phyloP scores from a whole-genome alignment of 371 early-diverging fungal genomes.

The Mortierella sp. region DNA sequence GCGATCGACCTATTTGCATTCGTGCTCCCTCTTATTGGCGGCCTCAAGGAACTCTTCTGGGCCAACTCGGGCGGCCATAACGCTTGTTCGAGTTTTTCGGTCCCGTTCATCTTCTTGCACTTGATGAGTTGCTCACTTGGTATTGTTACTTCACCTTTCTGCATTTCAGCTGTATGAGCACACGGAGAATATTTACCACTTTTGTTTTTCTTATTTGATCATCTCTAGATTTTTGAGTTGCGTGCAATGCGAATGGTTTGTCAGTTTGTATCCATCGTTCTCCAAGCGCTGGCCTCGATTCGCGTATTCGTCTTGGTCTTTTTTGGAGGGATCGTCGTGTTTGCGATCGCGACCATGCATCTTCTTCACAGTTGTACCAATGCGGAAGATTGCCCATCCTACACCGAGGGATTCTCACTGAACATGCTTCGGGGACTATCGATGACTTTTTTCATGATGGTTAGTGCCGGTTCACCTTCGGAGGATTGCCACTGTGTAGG shows the following conservation, averaged over 20 bases:
- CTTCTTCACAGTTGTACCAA: conserved; percentile 12
- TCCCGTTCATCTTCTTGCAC: conserved; percentile 18
- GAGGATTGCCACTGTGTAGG: too few relatives aligned
- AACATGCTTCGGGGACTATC: conserved; percentile 12
- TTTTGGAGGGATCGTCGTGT: conserved; percentile 15
- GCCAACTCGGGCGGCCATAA: background rate
- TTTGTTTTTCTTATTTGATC: background rate
- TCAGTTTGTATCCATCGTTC: conserved; percentile 23
- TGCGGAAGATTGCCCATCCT: background rate
- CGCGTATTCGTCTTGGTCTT: conserved; percentile 22
- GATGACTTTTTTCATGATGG: conserved; percentile 42
- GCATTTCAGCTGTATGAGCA: too few relatives aligned
- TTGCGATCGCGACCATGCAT: conserved; percentile 28
- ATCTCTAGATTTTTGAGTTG: conserved; percentile 22
- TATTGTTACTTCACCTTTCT: background rate
- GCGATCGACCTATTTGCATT: conserved; percentile 15
- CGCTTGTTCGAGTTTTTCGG: conserved; percentile 17
- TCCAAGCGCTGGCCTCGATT: conserved; percentile 14
- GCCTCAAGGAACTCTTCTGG: conserved; percentile 14
- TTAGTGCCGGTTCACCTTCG: too few relatives aligned
- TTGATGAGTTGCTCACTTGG: conserved; percentile 13
- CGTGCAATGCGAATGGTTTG: conserved; percentile 21
- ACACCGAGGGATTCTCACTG: background rate
- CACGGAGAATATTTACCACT: too few relatives aligned
- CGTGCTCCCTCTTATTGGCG: conserved; percentile 5